phyloP scores from a whole-genome alignment of 257 asterid genomes.

The Sherardia arvensis region DNA sequence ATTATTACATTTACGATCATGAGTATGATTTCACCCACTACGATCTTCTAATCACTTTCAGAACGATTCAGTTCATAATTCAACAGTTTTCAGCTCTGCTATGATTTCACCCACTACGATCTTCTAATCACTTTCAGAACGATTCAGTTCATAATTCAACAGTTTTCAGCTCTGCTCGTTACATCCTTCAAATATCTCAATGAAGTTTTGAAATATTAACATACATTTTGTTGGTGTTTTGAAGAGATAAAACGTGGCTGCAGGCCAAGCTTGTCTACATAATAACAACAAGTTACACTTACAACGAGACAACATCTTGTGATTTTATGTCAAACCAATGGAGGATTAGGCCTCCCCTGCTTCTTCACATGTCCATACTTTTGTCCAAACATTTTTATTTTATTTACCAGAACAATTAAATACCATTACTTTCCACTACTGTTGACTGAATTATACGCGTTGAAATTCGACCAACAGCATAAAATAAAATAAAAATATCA shows the following conservation, averaged over 20 bases:
- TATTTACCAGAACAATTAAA: background rate
- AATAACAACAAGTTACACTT: constrained; percentile 1
- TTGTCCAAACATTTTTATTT: background rate
- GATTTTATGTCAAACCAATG: background rate
- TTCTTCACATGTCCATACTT: constrained; percentile 6
- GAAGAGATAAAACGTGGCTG: background rate
- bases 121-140: too few relatives aligned
- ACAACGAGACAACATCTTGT: constrained; percentile 10
- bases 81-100: too few relatives aligned
- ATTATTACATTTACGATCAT: too few relatives aligned
- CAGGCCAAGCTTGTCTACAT: background rate
- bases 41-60: too few relatives aligned
- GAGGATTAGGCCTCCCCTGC: background rate
- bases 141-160: too few relatives aligned
- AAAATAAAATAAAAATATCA: background rate
- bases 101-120: too few relatives aligned
- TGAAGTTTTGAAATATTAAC: too few relatives aligned
- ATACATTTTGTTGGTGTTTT: too few relatives aligned
- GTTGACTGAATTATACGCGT: constrained; percentile 4
- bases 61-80: too few relatives aligned
- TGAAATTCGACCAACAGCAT: background rate
- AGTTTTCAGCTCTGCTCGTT: too few relatives aligned
- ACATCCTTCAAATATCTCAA: too few relatives aligned
- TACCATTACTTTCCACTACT: background rate
- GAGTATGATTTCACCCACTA: too few relatives aligned